A percentile compares a stretch with the other conserved stretches of the same genome.
phyloP scores from a whole-genome alignment of 2,329 filamentous ascomycete species.

The Pseudopithomyces chartarum region DNA sequence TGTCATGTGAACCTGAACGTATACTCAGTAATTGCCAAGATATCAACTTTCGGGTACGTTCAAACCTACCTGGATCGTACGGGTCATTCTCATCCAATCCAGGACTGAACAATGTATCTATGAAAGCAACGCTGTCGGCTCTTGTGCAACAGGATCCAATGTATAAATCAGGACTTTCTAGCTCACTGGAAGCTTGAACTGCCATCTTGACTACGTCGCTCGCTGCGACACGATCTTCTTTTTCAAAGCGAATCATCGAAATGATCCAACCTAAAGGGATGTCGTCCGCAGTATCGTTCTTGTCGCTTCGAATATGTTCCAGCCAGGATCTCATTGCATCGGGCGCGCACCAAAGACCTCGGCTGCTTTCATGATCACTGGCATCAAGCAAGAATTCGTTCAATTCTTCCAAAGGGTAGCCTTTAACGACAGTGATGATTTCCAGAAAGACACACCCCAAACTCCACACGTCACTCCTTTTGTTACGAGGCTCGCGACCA shows the following conservation, averaged over 20 bases:
- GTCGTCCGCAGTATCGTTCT: conserved; percentile 19
- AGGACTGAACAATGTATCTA: conserved; percentile 4
- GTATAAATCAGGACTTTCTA: conserved; percentile 8
- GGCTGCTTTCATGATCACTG: conserved; percentile 8
- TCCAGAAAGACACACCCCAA: conserved; percentile 27
- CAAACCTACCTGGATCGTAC: conserved; percentile 9
- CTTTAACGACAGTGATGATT: conserved; percentile 22
- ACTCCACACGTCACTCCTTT: conserved; percentile 22
- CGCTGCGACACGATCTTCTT: conserved; percentile 3
- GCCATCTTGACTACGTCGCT: conserved; percentile 11
- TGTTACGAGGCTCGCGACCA: conserved; percentile 15
- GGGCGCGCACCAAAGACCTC: conserved; percentile 19
- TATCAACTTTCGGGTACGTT: no score
- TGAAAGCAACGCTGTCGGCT: conserved; percentile 12
- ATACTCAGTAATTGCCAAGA: no score
- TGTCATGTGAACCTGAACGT: no score
- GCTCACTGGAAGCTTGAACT: conserved; percentile 6
- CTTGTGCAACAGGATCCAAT: conserved; percentile 19
- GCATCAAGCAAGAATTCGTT: conserved; percentile 4
- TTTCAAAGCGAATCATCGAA: conserved; percentile 16
- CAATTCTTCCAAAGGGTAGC: conserved; percentile 21
- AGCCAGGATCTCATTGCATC: conserved; percentile 20
- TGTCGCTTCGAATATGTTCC: conserved; percentile 13
- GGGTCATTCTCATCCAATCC: conserved; percentile 3
- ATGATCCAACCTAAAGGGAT: conserved; percentile 21